Base-by-base conservation (phyloP, 116 monocot species). In the Zostera marina region DNA sequence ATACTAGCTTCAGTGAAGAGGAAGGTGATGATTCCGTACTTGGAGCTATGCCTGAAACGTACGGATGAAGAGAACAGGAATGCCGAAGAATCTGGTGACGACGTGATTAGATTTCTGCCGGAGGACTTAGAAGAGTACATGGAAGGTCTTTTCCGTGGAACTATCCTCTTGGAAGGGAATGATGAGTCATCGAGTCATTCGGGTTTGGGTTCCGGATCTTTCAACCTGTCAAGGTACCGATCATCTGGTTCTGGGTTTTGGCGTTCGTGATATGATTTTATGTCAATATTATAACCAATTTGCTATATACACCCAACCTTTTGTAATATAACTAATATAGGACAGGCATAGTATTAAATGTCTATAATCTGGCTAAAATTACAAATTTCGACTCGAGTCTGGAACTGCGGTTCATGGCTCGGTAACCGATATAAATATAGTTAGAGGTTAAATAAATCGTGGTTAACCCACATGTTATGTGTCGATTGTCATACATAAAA, bases 1-100 rank as follows among this genome's bases (percentile, higher is more conserved):
- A 11, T 81, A 14, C 64, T 54, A 58, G 44, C n/a, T 32, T 54
- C 51, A 32, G 58, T 77, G 5, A 47, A 54, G 25, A 38, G 44
- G 15, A 73, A 71, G 74, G 47, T 81, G 12, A 11, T 71, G 40
- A 61, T 56, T 32, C 59, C 70, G 19, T 77, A 81, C 42, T 23
- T 38, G 44, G 56, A 19, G 10, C 42, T 69, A 14, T 73, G 73
- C 46, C 52, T 48, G 56, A 43, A 54, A 54, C 24, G 42, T 17
- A 51, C 20, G 49, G 10, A 51, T 9, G 49, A 13, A 26, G 55
- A 24, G 42, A 1, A 25, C 9, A 1, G 6, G 39, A 41, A 8
- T 15, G 7, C 4, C 8, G 25, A 13, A 54, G 44, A 44, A 39
- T 46, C 13, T 15, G 49, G 22, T 16, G 56, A 47, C 25, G 61